Percentiles rank a stretch among this genome's conserved stretches.
phyloP scores from a whole-genome alignment of 345 rosid genomes.

The Citrus inodora region DNA sequence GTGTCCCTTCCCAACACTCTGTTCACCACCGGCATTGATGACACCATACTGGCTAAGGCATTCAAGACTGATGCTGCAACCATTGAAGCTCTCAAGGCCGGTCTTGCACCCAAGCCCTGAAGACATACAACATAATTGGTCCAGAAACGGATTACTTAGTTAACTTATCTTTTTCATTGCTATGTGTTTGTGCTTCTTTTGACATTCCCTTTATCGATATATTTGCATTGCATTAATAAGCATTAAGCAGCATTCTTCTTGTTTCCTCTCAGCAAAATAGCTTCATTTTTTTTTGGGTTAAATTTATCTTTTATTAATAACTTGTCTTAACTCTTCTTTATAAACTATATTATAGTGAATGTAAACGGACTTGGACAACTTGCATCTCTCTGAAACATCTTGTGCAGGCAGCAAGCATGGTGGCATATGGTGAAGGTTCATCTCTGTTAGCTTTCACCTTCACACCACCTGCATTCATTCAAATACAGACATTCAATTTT shows the following conservation, averaged over 20 bases:
- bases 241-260: not conserved
- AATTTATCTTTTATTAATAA: not conserved
- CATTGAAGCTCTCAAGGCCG: conserved; percentile 25
- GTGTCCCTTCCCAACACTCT: conserved; percentile 23
- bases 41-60: conserved; percentile 26
- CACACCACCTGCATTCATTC: conserved; percentile 29
- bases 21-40: conserved; percentile 30
- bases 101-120: conserved; percentile 19
- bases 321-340: not conserved
- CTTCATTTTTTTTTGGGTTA: not conserved
- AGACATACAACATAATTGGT: not conserved
- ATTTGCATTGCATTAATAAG: not conserved
- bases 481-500: not conserved
- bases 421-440: conserved; percentile 45
- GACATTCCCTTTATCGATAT: not conserved
- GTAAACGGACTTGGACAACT: not conserved
- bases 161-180: not conserved
- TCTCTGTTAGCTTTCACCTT: conserved; percentile 49
- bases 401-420: conserved; percentile 51
- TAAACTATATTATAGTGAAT: not conserved
- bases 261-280: too few relatives aligned
- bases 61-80: conserved; percentile 33
- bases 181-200: not conserved
- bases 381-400: conserved; percentile 42
- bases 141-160: not conserved